Percentiles rank a stretch among this genome's conserved stretches.
Conservation (phyloP, 2,329 filamentous ascomycete species). For the Pseudogymnoascus sp. region DNA sequence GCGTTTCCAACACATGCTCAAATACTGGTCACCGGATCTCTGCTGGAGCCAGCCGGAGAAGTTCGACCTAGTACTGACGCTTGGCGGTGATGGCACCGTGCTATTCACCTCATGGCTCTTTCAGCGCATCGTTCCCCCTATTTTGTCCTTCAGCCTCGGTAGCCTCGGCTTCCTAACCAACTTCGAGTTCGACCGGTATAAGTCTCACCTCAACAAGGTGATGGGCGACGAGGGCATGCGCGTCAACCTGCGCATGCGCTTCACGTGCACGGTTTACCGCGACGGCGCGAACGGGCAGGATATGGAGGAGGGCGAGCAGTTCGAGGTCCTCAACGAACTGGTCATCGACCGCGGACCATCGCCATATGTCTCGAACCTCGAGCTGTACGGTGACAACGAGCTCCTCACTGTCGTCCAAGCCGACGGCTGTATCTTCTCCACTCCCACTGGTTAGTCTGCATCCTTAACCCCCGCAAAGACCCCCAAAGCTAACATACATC, state of each 20-base stretch:
- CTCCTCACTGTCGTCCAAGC: slow-evolving; percentile 92
- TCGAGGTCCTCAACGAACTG: slow-evolving; percentile 95
- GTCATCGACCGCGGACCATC: slow-evolving; percentile 96
- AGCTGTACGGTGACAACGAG: slow-evolving; percentile 91
- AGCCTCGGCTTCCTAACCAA: slow-evolving; percentile 83
- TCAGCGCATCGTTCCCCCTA: slow-evolving; percentile 76
- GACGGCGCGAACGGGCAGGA: slow-evolving; percentile 51
- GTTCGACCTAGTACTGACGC: slow-evolving; percentile 86
- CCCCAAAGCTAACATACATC: background rate
- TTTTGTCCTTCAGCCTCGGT: slow-evolving; percentile 75
- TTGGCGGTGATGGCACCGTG: slow-evolving; percentile 80
- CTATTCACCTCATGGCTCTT: slow-evolving; percentile 89
- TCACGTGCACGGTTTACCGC: slow-evolving; percentile 94
- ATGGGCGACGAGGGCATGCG: slow-evolving; percentile 96
- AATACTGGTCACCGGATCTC: slow-evolving; percentile 92
- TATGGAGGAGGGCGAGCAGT: slow-evolving; percentile 83
- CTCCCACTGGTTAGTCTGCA: slow-evolving; percentile 61
- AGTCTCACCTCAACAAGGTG: slow-evolving; percentile 73
- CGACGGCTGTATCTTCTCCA: slow-evolving; percentile 96
- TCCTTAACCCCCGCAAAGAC: background rate
- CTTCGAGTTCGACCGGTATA: slow-evolving; percentile 82
- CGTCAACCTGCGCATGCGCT: slow-evolving; percentile 95
- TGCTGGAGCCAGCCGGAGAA: slow-evolving; percentile 91
- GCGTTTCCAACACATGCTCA: slow-evolving; percentile 73
- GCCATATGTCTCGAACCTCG: slow-evolving; percentile 92